phyloP scores from a whole-genome alignment of 164 flowering plant species.

The Taxillus chinensis region DNA sequence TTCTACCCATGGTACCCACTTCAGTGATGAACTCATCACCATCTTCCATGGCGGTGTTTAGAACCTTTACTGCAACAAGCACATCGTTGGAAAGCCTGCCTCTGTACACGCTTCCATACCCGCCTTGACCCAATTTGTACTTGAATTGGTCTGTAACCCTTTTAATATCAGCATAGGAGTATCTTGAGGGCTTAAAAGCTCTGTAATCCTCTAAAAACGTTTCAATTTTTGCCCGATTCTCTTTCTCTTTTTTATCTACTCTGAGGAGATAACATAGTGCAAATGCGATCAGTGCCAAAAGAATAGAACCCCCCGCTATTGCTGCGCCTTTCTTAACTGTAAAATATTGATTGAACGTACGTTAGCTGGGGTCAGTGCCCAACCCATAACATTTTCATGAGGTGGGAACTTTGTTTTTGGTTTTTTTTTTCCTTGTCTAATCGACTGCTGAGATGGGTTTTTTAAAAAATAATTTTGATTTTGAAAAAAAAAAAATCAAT shows the following conservation, averaged over 20 bases:
- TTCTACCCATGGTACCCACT: constrained; percentile 16
- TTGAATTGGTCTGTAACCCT: constrained; percentile 12
- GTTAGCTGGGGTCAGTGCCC: not conserved
- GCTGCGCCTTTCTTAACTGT: not conserved
- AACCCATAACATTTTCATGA: not conserved
- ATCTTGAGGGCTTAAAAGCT: constrained; percentile 17
- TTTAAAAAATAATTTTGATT: too few relatives aligned
- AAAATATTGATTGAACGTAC: not conserved
- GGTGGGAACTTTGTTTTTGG: not conserved
- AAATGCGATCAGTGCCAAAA: not conserved
- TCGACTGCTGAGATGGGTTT: too few relatives aligned
- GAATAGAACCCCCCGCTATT: not conserved
- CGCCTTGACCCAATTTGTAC: constrained; percentile 17
- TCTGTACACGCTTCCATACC: constrained; percentile 11
- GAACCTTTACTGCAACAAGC: constrained; percentile 18
- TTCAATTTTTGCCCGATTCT: constrained; percentile 8
- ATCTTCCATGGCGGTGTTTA: constrained; percentile 7
- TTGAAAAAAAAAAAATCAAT: not conserved
- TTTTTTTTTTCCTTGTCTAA: not conserved
- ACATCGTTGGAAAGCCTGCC: constrained; percentile 13
- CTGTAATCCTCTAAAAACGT: constrained; percentile 20
- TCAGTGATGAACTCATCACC: constrained; percentile 22
- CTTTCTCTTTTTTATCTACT: not conserved
- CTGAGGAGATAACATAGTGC: not conserved
- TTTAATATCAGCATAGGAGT: constrained; percentile 16